Conservation (phyloP, 495 filamentous ascomycete genomes). For the Talaromyces wortmannii region DNA sequence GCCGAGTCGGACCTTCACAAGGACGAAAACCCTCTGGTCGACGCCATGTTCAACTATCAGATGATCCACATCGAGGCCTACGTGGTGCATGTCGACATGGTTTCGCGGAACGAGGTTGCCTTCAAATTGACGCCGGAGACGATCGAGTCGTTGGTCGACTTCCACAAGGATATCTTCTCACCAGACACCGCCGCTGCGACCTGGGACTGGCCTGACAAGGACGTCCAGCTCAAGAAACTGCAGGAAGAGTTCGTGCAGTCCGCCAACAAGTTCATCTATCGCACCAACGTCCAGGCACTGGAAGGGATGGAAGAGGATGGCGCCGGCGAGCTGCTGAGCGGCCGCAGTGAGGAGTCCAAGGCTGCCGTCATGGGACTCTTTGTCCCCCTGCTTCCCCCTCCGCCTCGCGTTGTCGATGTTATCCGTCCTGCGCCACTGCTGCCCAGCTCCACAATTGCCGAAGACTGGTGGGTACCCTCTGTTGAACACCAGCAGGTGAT, state of each 20-base stretch:
- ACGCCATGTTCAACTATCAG: constrained; percentile 90
- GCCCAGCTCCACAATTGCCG: constrained; percentile 73
- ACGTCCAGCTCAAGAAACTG: constrained; percentile 89
- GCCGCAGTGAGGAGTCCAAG: constrained; percentile 92
- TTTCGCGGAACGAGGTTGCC: constrained; percentile 93
- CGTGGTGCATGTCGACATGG: constrained; percentile 99
- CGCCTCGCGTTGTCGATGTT: constrained; percentile 87
- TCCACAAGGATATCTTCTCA: constrained; percentile 95
- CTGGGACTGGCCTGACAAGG: constrained; percentile 97
- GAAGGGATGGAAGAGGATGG: constrained; percentile 98
- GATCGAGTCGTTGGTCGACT: constrained; percentile 91
- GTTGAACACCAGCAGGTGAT: constrained; percentile 45
- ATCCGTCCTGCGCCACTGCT: constrained; percentile 78
- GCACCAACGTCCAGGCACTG: constrained; percentile 80
- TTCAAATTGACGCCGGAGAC: constrained; percentile 98
- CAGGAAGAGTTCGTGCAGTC: constrained; percentile 97
- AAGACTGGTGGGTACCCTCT: constrained; percentile 70
- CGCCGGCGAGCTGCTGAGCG: constrained; percentile 84
- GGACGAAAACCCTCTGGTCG: constrained; percentile 81
- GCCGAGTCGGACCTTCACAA: constrained; percentile 81
- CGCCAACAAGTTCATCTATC: constrained; percentile 95
- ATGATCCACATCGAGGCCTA: constrained; percentile 95
- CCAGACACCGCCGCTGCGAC: constrained; percentile 83
- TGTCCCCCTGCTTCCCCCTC: constrained; percentile 84
- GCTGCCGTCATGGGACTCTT: constrained; percentile 76